Conservation (phyloP, 805 yeast genomes). For the Starmera dryadoides region DNA sequence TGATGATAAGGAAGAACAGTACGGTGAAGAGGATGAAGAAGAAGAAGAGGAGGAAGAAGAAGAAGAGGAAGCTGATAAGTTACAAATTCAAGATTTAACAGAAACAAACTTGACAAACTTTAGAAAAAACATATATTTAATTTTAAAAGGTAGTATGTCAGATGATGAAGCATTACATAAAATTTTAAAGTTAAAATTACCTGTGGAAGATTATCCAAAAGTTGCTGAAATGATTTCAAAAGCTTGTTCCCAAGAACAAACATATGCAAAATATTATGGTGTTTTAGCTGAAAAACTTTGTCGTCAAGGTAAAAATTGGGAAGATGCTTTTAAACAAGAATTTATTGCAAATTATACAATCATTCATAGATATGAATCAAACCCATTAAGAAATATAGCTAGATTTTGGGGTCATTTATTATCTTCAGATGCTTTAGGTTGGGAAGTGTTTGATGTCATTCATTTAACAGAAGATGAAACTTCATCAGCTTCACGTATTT, state of each 20-base stretch:
- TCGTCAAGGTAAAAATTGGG: conserved; percentile 49
- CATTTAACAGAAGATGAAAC: conserved; percentile 64
- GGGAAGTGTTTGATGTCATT: conserved; percentile 51
- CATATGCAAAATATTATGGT: conserved; percentile 83
- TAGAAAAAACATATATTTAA: conserved; percentile 72
- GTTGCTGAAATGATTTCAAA: conserved; percentile 69
- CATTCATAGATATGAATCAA: conserved; percentile 63
- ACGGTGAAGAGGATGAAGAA: conserved; percentile 21
- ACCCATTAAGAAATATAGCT: conserved; percentile 71
- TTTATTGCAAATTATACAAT: conserved; percentile 51
- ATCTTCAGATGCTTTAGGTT: conserved; percentile 59
- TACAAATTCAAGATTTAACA: conserved; percentile 54
- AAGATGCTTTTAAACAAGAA: conserved; percentile 36
- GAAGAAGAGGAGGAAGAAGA: conserved; percentile 11
- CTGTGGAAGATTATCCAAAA: conserved; percentile 36
- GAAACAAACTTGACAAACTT: conserved; percentile 54
- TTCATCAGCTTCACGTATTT: conserved; percentile 73
- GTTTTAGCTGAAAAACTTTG: conserved; percentile 63
- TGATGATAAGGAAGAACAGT: conserved; percentile 38
- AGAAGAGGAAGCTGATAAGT: conserved; percentile 8
- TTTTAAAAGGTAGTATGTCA: conserved; percentile 84
- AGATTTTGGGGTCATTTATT: conserved; percentile 81
- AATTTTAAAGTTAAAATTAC: conserved; percentile 44
- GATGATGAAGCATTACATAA: conserved; percentile 93
- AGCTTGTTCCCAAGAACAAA: conserved; percentile 78